A percentile compares a stretch with the other conserved stretches of the same genome.
phyloP scores from a whole-genome alignment of 306 rosid species.

The Castanea crenata region DNA sequence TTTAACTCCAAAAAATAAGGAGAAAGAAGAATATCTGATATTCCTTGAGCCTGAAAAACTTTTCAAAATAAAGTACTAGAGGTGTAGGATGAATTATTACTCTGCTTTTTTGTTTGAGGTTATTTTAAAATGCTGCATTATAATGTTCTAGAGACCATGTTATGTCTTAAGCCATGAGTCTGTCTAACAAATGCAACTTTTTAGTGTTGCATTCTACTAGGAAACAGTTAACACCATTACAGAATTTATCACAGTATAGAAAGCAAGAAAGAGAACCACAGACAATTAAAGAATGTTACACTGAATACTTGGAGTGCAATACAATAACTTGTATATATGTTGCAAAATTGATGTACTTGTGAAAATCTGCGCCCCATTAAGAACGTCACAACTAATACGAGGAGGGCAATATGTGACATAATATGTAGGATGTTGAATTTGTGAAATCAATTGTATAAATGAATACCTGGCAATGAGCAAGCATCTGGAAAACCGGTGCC shows the following conservation, averaged over 20 bases:
- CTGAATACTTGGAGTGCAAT: too few species aligned
- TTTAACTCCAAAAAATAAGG: background rate
- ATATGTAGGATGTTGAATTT: background rate
- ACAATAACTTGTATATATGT: too few species aligned
- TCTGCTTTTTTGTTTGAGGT: background rate
- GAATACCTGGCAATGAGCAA: conserved; percentile 34
- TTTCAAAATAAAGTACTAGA: background rate
- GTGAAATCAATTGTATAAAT: background rate
- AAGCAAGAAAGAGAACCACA: too few species aligned
- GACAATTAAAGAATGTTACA: too few species aligned
- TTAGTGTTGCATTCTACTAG: background rate
- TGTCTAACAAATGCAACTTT: background rate
- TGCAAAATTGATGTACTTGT: too few species aligned
- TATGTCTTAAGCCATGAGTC: background rate
- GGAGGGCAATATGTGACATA: background rate
- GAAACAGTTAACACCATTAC: background rate
- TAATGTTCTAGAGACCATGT: background rate
- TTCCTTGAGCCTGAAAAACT: background rate
- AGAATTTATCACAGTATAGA: too few species aligned
- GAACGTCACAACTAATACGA: background rate
- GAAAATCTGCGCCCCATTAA: background rate
- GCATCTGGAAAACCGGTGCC: conserved; percentile 28
- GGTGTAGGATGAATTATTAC: background rate
- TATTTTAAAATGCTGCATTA: background rate
- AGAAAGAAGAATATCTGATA: background rate